A percentile compares a stretch with the other conserved stretches of the same genome.
Evolutionary conservation across 108 stramenopile species (phyloP).

Genomic region (Cyclotella distinguenda): DNA sequence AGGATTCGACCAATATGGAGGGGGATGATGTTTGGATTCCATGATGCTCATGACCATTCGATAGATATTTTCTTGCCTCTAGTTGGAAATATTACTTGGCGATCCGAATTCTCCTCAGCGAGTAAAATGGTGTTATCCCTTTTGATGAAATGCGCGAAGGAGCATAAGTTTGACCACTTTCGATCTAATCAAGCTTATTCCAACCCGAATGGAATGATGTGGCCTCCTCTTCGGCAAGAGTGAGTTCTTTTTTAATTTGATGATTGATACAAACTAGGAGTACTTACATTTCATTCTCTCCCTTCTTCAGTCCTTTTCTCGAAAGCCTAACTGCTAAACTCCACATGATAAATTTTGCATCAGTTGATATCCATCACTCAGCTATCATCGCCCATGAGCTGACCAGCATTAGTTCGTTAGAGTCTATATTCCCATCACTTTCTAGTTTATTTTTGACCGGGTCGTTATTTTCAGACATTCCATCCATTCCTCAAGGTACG

Average conservation of each 20-base stretch:
- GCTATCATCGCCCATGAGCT: conserved; percentile 61
- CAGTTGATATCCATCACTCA: conserved; percentile 63
- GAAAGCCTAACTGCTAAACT: conserved; percentile 41
- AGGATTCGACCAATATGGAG: conserved; percentile 64
- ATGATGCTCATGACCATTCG: conserved; percentile 65
- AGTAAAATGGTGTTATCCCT: conserved; percentile 21
- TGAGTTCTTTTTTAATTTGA: not conserved
- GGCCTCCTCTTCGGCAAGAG: conserved; percentile 66
- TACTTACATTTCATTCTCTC: not conserved
- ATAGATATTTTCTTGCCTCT: conserved; percentile 56
- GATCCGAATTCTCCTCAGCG: conserved; percentile 40
- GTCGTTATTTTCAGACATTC: conserved; percentile 47
- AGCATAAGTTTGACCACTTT: not conserved
- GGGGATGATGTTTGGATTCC: conserved; percentile 73
- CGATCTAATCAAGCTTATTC: no score
- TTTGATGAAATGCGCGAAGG: conserved; percentile 17
- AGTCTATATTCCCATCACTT: conserved; percentile 58
- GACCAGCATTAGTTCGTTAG: conserved; percentile 48
- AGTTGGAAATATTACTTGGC: conserved; percentile 57
- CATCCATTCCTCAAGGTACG: conserved; percentile 39
- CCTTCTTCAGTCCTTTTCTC: conserved; percentile 33
- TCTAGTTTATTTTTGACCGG: conserved; percentile 51
- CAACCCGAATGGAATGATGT: no score
- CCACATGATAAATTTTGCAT: conserved; percentile 28
- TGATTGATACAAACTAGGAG: not conserved